These are phyloP conservation scores for Stenocarpella maydis DNA, from an alignment of 2,329 filamentous ascomycete genomes.

Conservation along the genomic window DNA sequence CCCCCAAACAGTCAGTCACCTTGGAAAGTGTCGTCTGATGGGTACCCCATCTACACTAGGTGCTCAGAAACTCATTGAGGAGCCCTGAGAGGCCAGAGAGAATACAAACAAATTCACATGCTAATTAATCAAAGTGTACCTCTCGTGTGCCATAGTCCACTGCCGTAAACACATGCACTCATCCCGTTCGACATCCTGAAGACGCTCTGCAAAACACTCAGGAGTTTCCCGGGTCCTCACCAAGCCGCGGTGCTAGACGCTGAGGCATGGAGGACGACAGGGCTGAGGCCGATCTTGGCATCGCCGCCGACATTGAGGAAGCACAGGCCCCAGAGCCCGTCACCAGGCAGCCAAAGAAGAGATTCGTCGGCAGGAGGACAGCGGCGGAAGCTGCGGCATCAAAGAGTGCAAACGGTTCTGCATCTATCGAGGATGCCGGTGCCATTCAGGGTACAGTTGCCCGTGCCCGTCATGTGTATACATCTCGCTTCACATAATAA, in stretches of 20 bases:
- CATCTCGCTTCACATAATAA: background rate
- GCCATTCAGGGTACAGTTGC: conserved; percentile 70
- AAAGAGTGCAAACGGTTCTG: conserved; percentile 48
- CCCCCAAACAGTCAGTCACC: conserved; percentile 5
- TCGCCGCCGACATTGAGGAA: conserved; percentile 71
- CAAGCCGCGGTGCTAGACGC: background rate
- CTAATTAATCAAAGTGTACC: background rate
- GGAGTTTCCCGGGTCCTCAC: background rate
- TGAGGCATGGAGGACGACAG: conserved; percentile 78
- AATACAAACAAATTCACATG: background rate
- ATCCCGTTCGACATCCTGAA: background rate
- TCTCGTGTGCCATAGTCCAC: background rate
- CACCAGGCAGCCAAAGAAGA: conserved; percentile 81
- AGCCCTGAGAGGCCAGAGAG: background rate
- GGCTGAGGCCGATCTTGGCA: conserved; percentile 73
- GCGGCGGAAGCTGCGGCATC: conserved; percentile 67
- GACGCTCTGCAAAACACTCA: background rate
- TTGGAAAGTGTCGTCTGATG: conserved; percentile 1
- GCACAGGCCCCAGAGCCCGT: conserved; percentile 52
- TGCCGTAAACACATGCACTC: background rate
- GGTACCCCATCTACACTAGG: too few species aligned
- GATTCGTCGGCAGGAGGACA: conserved; percentile 86
- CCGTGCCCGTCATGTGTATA: background rate
- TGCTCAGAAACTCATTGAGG: too few species aligned
- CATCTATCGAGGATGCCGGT: conserved; percentile 64